A percentile compares a stretch with the other conserved stretches of the same genome.
phyloP scores from a whole-genome alignment of 805 yeast species.

The Ogataea sp. region DNA sequence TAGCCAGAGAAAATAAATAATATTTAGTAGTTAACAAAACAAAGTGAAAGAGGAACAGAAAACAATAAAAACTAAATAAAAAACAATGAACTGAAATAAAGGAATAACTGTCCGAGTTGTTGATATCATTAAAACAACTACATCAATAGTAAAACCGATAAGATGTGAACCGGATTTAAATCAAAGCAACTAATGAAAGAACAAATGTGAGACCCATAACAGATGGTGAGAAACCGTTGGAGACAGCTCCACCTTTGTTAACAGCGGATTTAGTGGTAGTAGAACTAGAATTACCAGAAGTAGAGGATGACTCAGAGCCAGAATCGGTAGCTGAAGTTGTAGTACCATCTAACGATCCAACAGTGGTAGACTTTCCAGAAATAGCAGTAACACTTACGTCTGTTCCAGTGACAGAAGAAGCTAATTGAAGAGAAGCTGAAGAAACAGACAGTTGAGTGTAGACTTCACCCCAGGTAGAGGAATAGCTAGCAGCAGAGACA shows the following conservation, averaged over 20 bases:
- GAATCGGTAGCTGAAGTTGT: neutral
- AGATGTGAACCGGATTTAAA: too few relatives aligned
- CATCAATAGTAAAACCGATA: too few relatives aligned
- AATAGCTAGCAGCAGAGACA: conserved; percentile 34
- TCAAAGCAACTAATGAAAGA: too few relatives aligned
- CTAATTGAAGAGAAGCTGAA: neutral
- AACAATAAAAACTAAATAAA: too few relatives aligned
- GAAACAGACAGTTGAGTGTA: neutral
- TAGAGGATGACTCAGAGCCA: neutral
- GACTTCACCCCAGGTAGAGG: conserved; percentile 30
- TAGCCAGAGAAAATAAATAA: too few relatives aligned
- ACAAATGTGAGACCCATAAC: neutral
- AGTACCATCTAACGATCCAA: neutral
- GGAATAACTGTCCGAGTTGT: too few relatives aligned
- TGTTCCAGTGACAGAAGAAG: neutral
- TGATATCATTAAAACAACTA: too few relatives aligned
- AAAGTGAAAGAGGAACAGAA: too few relatives aligned
- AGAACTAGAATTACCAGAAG: neutral
- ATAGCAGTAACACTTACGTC: neutral
- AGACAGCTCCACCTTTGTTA: neutral
- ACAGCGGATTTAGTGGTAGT: neutral
- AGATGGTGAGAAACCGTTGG: neutral
- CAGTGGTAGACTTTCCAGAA: neutral
- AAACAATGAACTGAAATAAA: too few relatives aligned
- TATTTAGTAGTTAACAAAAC: too few relatives aligned